Base-by-base conservation (phyloP, 208 protist genomes). In the Leptomonas seymouri region DNA sequence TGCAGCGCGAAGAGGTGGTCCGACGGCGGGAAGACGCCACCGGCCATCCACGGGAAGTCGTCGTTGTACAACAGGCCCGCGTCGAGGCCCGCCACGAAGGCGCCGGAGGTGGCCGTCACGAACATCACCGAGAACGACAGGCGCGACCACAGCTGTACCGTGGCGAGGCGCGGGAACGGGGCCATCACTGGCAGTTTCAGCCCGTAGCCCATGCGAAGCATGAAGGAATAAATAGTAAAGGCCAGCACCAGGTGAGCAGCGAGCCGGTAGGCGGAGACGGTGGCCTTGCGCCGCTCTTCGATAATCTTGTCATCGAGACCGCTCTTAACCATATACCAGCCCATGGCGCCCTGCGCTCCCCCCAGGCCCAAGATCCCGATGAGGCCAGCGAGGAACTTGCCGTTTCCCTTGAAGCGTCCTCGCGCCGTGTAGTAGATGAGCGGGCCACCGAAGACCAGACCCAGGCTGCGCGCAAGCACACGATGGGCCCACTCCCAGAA, bases 301-400 rank as follows among this genome's bases (percentile, higher is more conserved):
- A 94, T 63, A 71, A 90, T 70, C 57, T 86, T 89, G 45, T 89
- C 71, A 60, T 98, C 92, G 8, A 99, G 88, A 15, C 98, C 98
- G 61, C 87, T 97, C 67, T 91, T 93, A 23, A 99, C 98, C 98
- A 99, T 99, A 80, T 98, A 98, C 98, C 98, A 99, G 9, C 98
- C 98, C 63, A 99, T 82, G 25, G 93, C 77, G 55, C 98, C 98
- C 78, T 98, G 94, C 27, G 84, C 86, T 0, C 77, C 93, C 25
- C 90, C 85, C 0, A 95, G 73, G 15, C 57, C 80, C 25, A 91
- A 67, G 21, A 93, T 82, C 30, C 88, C 88, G 25, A 85, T 15
- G 21, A 94, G 64, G 8, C 78, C 79, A 4, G 62, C 78, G 2
- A 81, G 66, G 49, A 95, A 83, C n/a, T 56, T 51, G 41, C 55